Conservation (phyloP, 2,329 filamentous ascomycete genomes). For the Colletotrichum zoysiae region DNA sequence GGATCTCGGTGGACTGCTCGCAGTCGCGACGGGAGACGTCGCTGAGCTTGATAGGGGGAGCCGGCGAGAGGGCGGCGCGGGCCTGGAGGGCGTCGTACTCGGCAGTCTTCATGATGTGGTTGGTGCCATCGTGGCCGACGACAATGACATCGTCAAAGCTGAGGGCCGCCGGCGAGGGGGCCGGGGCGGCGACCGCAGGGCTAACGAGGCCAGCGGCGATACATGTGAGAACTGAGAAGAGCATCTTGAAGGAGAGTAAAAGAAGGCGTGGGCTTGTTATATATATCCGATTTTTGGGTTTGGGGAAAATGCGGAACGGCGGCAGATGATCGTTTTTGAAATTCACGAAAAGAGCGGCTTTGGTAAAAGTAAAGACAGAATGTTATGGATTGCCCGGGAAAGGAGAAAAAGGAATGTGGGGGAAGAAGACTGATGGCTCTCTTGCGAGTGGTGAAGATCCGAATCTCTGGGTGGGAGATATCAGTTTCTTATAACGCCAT, state of each 20-base stretch:
- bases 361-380: not conserved
- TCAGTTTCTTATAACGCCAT: constrained; percentile 31
- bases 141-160: constrained; percentile 47
- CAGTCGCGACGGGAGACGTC: constrained; percentile 39
- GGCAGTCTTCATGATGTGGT: constrained; percentile 46
- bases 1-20: constrained; percentile 44
- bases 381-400: not conserved
- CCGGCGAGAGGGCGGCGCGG: constrained; percentile 31
- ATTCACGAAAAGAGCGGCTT: constrained; percentile 29
- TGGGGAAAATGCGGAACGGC: not conserved
- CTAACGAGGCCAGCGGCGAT: constrained; percentile 23
- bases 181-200: constrained; percentile 17
- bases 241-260: constrained; percentile 33
- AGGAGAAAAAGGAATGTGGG: constrained; percentile 23
- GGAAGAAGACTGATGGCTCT: constrained; percentile 34
- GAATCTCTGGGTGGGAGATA: constrained; percentile 18
- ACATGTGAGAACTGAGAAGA: constrained; percentile 31
- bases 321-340: not conserved
- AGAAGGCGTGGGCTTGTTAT: not conserved
- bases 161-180: constrained; percentile 34
- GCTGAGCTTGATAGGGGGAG: constrained; percentile 9
- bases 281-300: not conserved
- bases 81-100: constrained; percentile 44
- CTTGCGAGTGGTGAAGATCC: constrained; percentile 15
- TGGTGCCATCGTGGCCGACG: constrained; percentile 44